These are phyloP conservation scores for Backusella tarrabulga DNA, from an alignment of 192 early-diverging fungal genomes.

Conservation along the genomic window DNA sequence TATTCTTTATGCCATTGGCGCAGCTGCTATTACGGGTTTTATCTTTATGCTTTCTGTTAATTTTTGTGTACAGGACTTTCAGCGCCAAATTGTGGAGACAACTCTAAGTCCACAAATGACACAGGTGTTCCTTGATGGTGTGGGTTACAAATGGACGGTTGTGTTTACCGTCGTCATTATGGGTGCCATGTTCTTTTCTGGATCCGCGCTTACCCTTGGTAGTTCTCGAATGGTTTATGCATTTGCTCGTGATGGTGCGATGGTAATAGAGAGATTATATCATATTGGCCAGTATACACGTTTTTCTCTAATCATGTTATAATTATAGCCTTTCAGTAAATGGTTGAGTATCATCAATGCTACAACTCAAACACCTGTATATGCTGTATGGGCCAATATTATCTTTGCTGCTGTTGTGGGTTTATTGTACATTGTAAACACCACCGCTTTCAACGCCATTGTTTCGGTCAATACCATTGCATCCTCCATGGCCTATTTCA, in stretches of 20 bases:
- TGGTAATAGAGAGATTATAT: constrained; percentile 1
- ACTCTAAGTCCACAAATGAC: constrained; percentile 40
- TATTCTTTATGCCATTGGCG: constrained; percentile 46
- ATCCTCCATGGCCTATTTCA: constrained; percentile 50
- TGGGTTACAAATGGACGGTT: constrained; percentile 46
- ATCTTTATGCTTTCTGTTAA: constrained; percentile 50
- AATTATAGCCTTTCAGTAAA: constrained; percentile 32
- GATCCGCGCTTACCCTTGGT: constrained; percentile 47
- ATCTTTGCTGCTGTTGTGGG: constrained; percentile 34
- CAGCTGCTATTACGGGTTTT: constrained; percentile 44
- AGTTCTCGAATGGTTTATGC: constrained; percentile 58
- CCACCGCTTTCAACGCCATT: constrained; percentile 53
- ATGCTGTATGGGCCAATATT: constrained; percentile 56
- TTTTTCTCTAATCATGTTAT: background rate
- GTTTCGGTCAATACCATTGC: constrained; percentile 60
- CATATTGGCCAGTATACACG: background rate
- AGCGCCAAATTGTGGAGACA: constrained; percentile 42
- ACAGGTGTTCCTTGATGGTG: constrained; percentile 51
- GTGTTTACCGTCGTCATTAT: constrained; percentile 50
- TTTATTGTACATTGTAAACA: constrained; percentile 42
- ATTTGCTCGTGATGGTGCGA: constrained; percentile 56
- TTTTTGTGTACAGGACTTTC: constrained; percentile 47
- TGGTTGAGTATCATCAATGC: constrained; percentile 41
- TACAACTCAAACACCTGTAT: constrained; percentile 41
- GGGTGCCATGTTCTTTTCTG: constrained; percentile 55